Percentiles rank a stretch among this genome's conserved stretches.
Evolutionary conservation across 2,329 filamentous ascomycete genomes (phyloP).

Genomic region (Bipolaris bicolor): DNA sequence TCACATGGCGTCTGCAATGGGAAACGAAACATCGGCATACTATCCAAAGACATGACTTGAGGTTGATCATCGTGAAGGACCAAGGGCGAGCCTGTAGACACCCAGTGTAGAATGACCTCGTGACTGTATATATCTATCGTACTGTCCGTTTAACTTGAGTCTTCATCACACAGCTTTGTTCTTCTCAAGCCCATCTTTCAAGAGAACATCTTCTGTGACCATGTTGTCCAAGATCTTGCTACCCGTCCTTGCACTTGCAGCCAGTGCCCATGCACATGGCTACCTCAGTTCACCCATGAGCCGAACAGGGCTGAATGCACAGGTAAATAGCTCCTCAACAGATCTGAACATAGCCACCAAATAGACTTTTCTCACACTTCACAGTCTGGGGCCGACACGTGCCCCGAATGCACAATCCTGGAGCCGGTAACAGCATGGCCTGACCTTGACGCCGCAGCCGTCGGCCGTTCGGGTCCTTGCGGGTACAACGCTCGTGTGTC

Average conservation of each 20-base stretch:
- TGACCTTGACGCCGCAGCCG: conserved; percentile 34
- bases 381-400: conserved; percentile 38
- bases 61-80: background rate
- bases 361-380: background rate
- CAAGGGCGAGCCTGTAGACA: conserved; percentile 3
- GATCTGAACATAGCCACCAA: no score
- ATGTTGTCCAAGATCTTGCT: conserved; percentile 28
- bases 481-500: conserved; percentile 47
- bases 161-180: background rate
- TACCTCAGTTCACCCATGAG: conserved; percentile 44
- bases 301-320: conserved; percentile 42
- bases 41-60: background rate
- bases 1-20: background rate
- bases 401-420: conserved; percentile 45
- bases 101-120: background rate
- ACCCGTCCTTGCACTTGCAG: conserved; percentile 27
- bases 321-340: conserved; percentile 15
- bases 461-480: conserved; percentile 42
- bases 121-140: background rate
- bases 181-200: background rate
- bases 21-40: background rate
- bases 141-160: background rate
- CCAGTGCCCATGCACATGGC: conserved; percentile 36
- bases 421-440: conserved; percentile 45
- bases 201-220: background rate